Evolutionary conservation across 208 protist species (phyloP), one percentile per base, ranked within the genome.

Genomic region (Leishmania martiniquensis): DNA sequence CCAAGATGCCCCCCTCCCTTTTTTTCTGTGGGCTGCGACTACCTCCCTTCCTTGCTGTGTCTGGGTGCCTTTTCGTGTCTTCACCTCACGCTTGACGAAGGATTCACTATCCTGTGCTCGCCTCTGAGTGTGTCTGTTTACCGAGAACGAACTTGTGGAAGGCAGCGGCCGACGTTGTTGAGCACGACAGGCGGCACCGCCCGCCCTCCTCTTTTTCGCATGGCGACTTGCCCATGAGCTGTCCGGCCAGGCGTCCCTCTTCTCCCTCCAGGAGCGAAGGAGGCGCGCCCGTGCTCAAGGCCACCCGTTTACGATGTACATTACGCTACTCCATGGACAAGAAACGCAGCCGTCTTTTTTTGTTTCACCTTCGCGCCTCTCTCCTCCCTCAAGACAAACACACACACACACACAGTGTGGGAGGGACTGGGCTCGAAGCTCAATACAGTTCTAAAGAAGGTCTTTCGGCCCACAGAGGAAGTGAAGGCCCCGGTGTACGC

Each of bases 41-140:
- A n/a, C n/a, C n/a, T n/a, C n/a, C n/a, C 34, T 17, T 60, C 15
- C 25, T 77, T 6, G 68, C 29, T 77, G 34, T 49, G 57, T 69
- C 54, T 47, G 34, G 15, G 20, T 42, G 25, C 39, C 52, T 68
- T 63, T 68, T 12, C 42, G 25, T 49, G 22, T 6, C 63, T 65
- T 25, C 1, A 22, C 69, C 62, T n/a, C 44, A 57, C 57, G 63
- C 70, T 37, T 10, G 49, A 39, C 42, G 12, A 10, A 29, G 34
- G 10, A 6, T 51, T 32, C 42, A 70, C 60, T 52, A 66, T n/a
- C n/a, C n/a, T n/a, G n/a, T n/a, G n/a, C 13, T 29, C 32, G 73
- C 2, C 22, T 69, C 39, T 69, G 17, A n/a, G 17, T 39, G 32
- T 52, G 25, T 29, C 32, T 63, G 57, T 20, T 63, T 13, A 63